Evolutionary conservation across 108 stramenopile species (phyloP), one percentile per base, ranked within the genome.

Genomic region (Aurantiochytrium sp.): DNA sequence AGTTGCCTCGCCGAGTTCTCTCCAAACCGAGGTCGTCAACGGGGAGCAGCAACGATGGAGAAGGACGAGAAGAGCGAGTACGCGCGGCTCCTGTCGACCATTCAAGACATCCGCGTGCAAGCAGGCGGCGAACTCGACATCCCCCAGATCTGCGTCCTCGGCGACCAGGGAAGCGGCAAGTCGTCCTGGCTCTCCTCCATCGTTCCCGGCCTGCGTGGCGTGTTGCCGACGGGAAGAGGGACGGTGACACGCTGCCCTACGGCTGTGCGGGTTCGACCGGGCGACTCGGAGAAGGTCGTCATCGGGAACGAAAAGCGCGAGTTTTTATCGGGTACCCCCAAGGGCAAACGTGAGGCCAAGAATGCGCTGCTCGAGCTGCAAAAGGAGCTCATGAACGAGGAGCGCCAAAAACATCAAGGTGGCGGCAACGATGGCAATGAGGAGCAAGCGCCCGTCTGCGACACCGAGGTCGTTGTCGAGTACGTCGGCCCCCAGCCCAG

Each of bases 221-320:
- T 73, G 69, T 27, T 73, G 39, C 69, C 69, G 24, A 45, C 69
- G 4, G 69, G 69, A 37, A 37, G 69, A 24, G 69, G 69, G 22
- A 73, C 69, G 36, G 69, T 73, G 41, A 73, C 69, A 42, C 69
- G 37, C 41, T 73, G 69, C 69, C 69, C 69, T 42, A 73, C 41
- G 22, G 69, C 19, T 24, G 69, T 73, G 69, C 69, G 41, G 22
- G 69, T 73, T n/a, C 19, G 69, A 27, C 41, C 39, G 4, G 69
- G 69, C 37, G 42, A 73, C 4, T 24, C 22, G 22, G 41, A 45
- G 27, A 5, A 45, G 37, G 42, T 73, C 42, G 37, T 73, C 27
- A 37, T 73, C 19, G 39, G 69, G 4, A 73, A 12, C 69, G 41
- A 37, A 5, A 45, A 45, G 69, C 69, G 41, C 4, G 21, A 45